Base-by-base conservation (phyloP, 164 flowering plant genomes). In the Tetrastigma voinierianum region DNA sequence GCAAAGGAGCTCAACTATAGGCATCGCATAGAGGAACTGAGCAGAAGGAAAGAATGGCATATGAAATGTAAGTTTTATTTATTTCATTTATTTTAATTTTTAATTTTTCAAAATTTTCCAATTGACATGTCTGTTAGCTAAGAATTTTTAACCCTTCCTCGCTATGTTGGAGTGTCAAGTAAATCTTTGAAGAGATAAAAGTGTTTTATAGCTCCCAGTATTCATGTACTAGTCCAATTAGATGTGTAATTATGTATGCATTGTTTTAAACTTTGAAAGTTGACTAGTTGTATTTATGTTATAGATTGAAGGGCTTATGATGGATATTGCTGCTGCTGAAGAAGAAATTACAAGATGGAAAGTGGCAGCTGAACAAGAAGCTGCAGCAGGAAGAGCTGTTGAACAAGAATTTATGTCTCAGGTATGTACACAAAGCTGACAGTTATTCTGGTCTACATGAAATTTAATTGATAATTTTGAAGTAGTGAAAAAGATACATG, bases 261-360 rank as follows among this genome's bases (percentile, higher is more conserved):
- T 1, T 54, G 5, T 20, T 54, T 11, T 54, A 9, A 10, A 16
- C 21, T 3, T 17, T 19, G 21, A 54, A 16, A 54, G 4, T 6
- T 54, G 18, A 32, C 40, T 54, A 54, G 10, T 3, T 47, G 14
- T 57, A 3, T 66, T 23, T 44, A 18, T 75, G 46, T 57, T 73
- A 44, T 46, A 91, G 98, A 84, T 94, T 76, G 96, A 94, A 81
- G 98, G 96, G 73, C 93, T 94, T 73, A 91, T 91, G 98, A 77
- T 88, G 85, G 97, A 93, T 70, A 86, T 91, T 78, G 83, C 95
- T 61, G 87, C 91, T 72, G 91, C 96, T 51, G 97, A 94, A 81
- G 97, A 94, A 86, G 98, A 94, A 77, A 91, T 94, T 67, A 74
- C 83, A 23, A 84, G 98, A 71, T 94, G 98, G 98, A 95, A 95